Base-by-base conservation (phyloP, 176 grass and related monocot species). In the Raddia guianensis region DNA sequence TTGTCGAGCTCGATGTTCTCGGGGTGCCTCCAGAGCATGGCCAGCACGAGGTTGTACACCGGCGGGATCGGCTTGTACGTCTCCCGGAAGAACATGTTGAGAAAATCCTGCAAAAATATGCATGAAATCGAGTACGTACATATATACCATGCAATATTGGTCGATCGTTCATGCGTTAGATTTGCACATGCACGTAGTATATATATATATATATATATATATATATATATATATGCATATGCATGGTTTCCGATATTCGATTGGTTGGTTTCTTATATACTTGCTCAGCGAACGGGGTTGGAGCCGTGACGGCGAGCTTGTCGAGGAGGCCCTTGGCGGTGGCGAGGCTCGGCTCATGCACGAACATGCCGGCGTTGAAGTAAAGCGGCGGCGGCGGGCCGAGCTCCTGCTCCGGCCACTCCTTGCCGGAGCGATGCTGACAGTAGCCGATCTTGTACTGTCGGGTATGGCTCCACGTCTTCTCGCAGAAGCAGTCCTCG, bases 401-500 rank as follows among this genome's bases (percentile, higher is more conserved):
- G 27, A 79, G 65, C 40, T 82, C 59, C 12, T 58, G 63, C 6
- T 6, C 64, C 0, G 83, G 83, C 88, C 88, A 90, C 7, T 86
- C 88, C 56, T 56, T 70, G 20, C 74, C 73, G 12, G 88, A 83
- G 49, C 88, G 77, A 49, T 90, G 88, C 59, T 90, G 88, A 67
- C 88, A 90, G 73, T 86, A 90, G 7, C 83, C 83, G 45, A 86
- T 90, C 18, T 50, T 60, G 78, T 90, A 86, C 73, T 86, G 88
- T 1, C 58, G 88, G 4, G 88, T 79, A 78, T 86, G 83, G 80
- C 78, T 74, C 88, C 88, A 90, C 42, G 84, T 86, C 73, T 86
- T 90, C 88, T 90, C 88, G 19, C 88, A 90, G 68, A 90, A 90
- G 74, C 88, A 90, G 66, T 87, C 84, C 88, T 78, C 86, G 40